Evolutionary conservation across 2,329 filamentous ascomycete genomes (phyloP).

Genomic region (Colletotrichum paranaense): DNA sequence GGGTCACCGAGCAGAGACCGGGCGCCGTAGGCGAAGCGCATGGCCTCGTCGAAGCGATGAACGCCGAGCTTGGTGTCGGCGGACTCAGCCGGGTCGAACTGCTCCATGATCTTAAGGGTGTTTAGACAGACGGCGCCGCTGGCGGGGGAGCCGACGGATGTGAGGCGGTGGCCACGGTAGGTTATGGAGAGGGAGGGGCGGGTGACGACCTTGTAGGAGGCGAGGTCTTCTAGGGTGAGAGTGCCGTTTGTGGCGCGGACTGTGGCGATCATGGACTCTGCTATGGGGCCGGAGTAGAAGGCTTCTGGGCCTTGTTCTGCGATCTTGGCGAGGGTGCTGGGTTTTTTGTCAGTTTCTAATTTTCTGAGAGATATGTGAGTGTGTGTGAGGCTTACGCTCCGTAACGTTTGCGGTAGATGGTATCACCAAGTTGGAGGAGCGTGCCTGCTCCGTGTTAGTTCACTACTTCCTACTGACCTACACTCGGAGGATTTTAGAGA

Average conservation of each 20-base stretch:
- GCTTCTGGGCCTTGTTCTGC: slow-evolving; percentile 77
- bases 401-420: slow-evolving; percentile 83
- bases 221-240: slow-evolving; percentile 84
- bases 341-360: background rate
- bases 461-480: background rate
- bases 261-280: slow-evolving; percentile 77
- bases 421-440: slow-evolving; percentile 77
- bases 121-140: slow-evolving; percentile 81
- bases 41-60: slow-evolving; percentile 88
- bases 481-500: background rate
- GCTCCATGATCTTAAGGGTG: slow-evolving; percentile 85
- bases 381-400: slow-evolving; percentile 58
- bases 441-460: slow-evolving; percentile 57
- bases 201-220: slow-evolving; percentile 75
- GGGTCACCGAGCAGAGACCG: slow-evolving; percentile 88
- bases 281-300: slow-evolving; percentile 82
- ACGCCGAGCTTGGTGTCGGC: slow-evolving; percentile 73
- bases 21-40: slow-evolving; percentile 88
- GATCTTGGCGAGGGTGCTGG: slow-evolving; percentile 77
- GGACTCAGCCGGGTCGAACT: slow-evolving; percentile 71
- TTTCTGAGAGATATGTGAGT: background rate
- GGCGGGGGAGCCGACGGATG: slow-evolving; percentile 77
- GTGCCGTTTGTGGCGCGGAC: slow-evolving; percentile 80
- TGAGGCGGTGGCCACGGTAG: slow-evolving; percentile 78
- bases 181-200: slow-evolving; percentile 72